Conservation (phyloP, 192 early-diverging fungal species). For the Coemansia sp. region DNA sequence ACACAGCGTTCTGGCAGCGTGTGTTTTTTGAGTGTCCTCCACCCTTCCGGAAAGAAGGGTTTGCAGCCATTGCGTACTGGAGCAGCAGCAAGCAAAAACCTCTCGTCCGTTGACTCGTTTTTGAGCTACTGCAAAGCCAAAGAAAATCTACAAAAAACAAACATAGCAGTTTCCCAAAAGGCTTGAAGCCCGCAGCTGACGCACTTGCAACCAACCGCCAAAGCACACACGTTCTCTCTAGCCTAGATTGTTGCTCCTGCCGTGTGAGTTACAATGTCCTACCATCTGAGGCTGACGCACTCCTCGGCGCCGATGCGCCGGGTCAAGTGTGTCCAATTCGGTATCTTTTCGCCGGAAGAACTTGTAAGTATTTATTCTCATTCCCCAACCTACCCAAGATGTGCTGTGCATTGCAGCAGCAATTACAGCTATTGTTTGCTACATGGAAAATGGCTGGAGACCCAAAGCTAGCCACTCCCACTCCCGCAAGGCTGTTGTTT, state of each 20-base stretch:
- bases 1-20: conserved; percentile 10
- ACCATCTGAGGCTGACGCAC: conserved; percentile 32
- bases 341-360: conserved; percentile 93
- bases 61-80: neutral
- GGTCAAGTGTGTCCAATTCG: conserved; percentile 92
- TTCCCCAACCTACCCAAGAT: conserved; percentile 8
- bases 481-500: too few relatives aligned
- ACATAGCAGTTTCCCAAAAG: neutral
- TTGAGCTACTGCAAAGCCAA: neutral
- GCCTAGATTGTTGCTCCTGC: neutral
- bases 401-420: neutral
- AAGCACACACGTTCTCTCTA: neutral
- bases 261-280: conserved; percentile 29
- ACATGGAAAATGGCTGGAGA: too few relatives aligned
- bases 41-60: neutral
- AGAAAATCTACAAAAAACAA: neutral
- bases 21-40: neutral
- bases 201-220: neutral
- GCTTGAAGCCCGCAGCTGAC: neutral
- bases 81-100: too few relatives aligned
- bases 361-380: conserved; percentile 69
- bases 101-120: neutral
- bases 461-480: too few relatives aligned
- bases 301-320: conserved; percentile 64
- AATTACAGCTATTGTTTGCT: too few relatives aligned